Percentiles rank a stretch among this genome's conserved stretches.
Conservation (phyloP, 257 asterid genomes). For the Ballota nigra region DNA sequence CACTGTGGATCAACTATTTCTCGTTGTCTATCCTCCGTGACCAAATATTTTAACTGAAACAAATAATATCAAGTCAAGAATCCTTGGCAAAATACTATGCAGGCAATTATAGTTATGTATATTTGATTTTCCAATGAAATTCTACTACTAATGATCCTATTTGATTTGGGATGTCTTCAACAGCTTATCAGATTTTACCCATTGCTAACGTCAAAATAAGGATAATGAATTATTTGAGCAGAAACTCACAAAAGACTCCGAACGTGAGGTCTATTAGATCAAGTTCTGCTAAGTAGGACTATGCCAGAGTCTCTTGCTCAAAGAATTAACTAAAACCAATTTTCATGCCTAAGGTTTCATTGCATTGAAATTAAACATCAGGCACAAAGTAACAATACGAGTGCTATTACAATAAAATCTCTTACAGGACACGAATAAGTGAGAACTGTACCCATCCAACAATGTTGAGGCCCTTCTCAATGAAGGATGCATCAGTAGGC, state of each 20-base stretch:
- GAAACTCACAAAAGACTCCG: background rate
- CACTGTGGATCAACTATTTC: constrained; percentile 81
- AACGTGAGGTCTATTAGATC: background rate
- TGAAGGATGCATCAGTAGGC: constrained; percentile 38
- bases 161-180: too few species aligned
- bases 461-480: constrained; percentile 35
- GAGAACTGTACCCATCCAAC: constrained; percentile 32
- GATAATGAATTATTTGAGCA: background rate
- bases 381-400: background rate
- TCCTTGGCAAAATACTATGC: too few species aligned
- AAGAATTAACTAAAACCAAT: background rate
- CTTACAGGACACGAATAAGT: background rate
- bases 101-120: too few species aligned
- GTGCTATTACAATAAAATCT: background rate
- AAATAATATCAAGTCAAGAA: background rate
- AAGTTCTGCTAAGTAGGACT: background rate
- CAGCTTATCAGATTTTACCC: background rate
- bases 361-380: background rate
- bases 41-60: constrained; percentile 72
- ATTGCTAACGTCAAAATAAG: background rate
- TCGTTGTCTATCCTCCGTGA: constrained; percentile 63
- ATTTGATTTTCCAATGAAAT: too few species aligned
- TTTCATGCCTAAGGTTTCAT: background rate
- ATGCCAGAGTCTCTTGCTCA: background rate
- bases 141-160: too few species aligned